These are phyloP conservation scores for Amaranthus tricolor DNA, from an alignment of 179 eudicot species.

Conservation along the genomic window DNA sequence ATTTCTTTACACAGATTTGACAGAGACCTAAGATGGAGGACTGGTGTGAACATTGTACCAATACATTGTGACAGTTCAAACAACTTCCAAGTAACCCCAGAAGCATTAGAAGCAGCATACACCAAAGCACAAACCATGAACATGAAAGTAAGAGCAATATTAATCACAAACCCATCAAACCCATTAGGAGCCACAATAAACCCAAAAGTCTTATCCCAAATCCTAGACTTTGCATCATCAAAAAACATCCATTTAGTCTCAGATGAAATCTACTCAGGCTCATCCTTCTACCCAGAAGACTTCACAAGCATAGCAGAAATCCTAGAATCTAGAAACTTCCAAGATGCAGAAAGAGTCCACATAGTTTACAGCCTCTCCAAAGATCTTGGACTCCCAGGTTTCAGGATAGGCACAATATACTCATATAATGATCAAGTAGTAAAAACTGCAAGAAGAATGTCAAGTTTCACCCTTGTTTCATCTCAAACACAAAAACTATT, in stretches of 20 bases:
- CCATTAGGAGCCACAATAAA: slow-evolving; percentile 64
- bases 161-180: slow-evolving; percentile 81
- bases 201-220: slow-evolving; percentile 39
- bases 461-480: slow-evolving; percentile 72
- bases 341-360: slow-evolving; percentile 65
- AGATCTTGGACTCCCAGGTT: slow-evolving; percentile 77
- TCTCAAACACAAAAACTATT: slow-evolving; percentile 72
- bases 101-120: slow-evolving; percentile 67
- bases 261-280: slow-evolving; percentile 87
- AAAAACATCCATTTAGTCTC: slow-evolving; percentile 82
- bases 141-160: slow-evolving; percentile 51
- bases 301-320: slow-evolving; percentile 71
- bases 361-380: slow-evolving; percentile 79
- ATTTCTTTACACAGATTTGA: slow-evolving; percentile 52
- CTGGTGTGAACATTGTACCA: slow-evolving; percentile 74
- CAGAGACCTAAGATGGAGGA: slow-evolving; percentile 83
- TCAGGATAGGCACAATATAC: slow-evolving; percentile 71
- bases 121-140: slow-evolving; percentile 42
- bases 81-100: slow-evolving; percentile 56
- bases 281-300: slow-evolving; percentile 48
- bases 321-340: slow-evolving; percentile 41
- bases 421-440: slow-evolving; percentile 75
- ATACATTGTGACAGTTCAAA: slow-evolving; percentile 71
- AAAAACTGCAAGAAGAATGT: slow-evolving; percentile 74
- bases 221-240: slow-evolving; percentile 47